These are phyloP conservation scores for Rhizophora mangle DNA, from an alignment of 345 rosid species.

Conservation along the genomic window DNA sequence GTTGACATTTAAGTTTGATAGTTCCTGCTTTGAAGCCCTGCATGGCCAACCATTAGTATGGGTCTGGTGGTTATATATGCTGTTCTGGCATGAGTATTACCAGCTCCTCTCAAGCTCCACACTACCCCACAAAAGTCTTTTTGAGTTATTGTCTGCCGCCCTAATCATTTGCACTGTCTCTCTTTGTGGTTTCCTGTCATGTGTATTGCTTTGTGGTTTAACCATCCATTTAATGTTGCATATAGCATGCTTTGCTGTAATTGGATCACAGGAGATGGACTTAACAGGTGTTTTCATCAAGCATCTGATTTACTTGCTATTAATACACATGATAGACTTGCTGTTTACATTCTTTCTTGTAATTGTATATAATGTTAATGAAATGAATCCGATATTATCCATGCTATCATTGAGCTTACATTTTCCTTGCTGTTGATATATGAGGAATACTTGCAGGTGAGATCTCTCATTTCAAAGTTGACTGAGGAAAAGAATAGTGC, in stretches of 20 bases:
- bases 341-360: not conserved
- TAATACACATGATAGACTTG: conserved; percentile 17
- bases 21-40: not conserved
- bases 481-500: conserved; percentile 59
- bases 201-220: not conserved
- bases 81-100: no score
- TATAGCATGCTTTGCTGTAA: not conserved
- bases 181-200: no score
- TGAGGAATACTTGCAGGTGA: conserved; percentile 41
- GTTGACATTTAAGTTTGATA: not conserved
- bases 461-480: conserved; percentile 51
- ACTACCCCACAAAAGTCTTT: not conserved
- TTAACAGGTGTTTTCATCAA: not conserved
- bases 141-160: no score
- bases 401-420: no score
- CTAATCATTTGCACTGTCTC: no score
- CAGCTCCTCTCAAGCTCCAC: not conserved
- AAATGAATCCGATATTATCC: no score
- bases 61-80: no score
- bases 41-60: not conserved
- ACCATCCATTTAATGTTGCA: no score
- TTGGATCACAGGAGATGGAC: not conserved
- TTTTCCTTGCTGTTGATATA: conserved; percentile 5
- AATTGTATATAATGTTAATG: no score
- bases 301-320: conserved; percentile 4